Conservation (phyloP, 1,139 yeast species). For the Kodamaea sp. region DNA sequence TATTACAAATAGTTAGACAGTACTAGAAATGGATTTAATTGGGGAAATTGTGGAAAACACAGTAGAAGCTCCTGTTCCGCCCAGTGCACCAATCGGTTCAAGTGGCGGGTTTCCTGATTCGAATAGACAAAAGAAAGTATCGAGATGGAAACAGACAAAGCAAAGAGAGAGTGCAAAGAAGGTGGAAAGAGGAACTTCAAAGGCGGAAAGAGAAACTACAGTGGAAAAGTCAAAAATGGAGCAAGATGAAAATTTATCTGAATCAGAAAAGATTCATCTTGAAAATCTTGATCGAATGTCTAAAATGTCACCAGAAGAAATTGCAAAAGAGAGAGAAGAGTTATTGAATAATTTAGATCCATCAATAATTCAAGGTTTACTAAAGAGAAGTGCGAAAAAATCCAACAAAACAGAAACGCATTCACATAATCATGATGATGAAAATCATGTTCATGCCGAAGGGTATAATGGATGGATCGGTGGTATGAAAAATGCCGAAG, state of each 20-base stretch:
- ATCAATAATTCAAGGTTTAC: conserved; percentile 55
- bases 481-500: conserved; percentile 44
- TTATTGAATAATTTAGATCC: conserved; percentile 68
- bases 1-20: too few relatives aligned
- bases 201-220: background rate
- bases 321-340: conserved; percentile 63
- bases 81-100: conserved; percentile 11
- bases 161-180: conserved; percentile 3
- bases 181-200: background rate
- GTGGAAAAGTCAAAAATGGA: conserved; percentile 1
- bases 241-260: conserved; percentile 29
- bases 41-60: conserved; percentile 78
- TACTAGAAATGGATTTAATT: conserved; percentile 50
- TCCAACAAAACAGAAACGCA: conserved; percentile 9
- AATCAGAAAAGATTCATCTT: conserved; percentile 68
- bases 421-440: conserved; percentile 13
- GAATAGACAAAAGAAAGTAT: conserved; percentile 21
- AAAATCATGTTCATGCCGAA: conserved; percentile 50
- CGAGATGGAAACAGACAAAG: conserved; percentile 23
- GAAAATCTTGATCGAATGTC: conserved; percentile 68
- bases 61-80: conserved; percentile 29
- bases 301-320: conserved; percentile 64
- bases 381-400: conserved; percentile 37
- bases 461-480: conserved; percentile 76
- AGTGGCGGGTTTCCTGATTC: conserved; percentile 45